phyloP scores from a whole-genome alignment of 352 stramenopile species.

The Lagenidium giganteum region DNA sequence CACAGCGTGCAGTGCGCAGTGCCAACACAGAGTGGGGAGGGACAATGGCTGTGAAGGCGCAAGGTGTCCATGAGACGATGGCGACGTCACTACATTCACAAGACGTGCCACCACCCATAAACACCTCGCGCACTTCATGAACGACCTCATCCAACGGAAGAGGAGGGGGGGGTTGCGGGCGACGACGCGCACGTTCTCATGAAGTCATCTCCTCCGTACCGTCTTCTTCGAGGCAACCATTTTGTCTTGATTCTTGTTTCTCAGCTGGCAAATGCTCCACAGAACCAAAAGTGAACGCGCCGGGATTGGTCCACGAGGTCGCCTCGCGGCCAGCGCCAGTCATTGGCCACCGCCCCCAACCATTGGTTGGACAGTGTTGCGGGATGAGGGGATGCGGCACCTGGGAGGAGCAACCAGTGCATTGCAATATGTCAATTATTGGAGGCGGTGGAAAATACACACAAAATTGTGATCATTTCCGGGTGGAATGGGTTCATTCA shows the following conservation, averaged over 20 bases:
- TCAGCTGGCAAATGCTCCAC: constrained; percentile 65
- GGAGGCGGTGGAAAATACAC: no score
- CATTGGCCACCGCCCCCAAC: no score
- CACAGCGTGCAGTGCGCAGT: background rate
- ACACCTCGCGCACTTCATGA: no score
- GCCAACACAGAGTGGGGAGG: background rate
- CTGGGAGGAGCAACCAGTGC: no score
- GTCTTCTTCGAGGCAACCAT: constrained; percentile 91
- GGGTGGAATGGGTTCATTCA: no score
- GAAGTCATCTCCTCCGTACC: constrained; percentile 58
- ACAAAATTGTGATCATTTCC: no score
- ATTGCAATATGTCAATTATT: constrained; percentile 2
- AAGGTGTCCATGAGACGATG: constrained; percentile 5
- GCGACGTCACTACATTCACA: no score
- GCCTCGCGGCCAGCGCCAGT: no score
- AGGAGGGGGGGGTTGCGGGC: constrained; percentile 9
- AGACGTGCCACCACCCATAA: no score
- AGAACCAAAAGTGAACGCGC: constrained; percentile 33
- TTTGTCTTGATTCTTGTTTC: constrained; percentile 71
- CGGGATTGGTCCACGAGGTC: no score
- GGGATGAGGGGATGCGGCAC: no score
- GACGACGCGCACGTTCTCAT: constrained; percentile 3
- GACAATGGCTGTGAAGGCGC: background rate
- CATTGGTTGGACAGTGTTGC: no score
- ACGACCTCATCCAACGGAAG: constrained; percentile 56